Percentiles rank a stretch among this genome's conserved stretches.
phyloP scores from a whole-genome alignment of 306 rosid species.

The Fragaria ananassa region DNA sequence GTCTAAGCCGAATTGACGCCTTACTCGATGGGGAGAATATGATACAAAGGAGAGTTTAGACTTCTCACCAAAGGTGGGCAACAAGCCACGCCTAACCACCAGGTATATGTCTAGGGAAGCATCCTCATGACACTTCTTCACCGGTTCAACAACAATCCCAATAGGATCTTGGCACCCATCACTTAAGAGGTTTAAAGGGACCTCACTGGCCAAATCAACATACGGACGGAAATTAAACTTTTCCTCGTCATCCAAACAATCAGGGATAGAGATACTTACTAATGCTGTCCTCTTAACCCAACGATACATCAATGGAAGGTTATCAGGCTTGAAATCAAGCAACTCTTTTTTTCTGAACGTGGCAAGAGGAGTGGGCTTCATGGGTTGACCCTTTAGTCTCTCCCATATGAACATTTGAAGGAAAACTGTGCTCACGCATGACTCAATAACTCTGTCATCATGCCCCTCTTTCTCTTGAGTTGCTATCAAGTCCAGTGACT shows the following conservation, averaged over 20 bases:
- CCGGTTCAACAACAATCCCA: neutral
- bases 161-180: neutral
- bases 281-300: neutral
- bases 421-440: neutral
- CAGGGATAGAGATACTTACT: neutral
- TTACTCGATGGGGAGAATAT: neutral
- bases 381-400: neutral
- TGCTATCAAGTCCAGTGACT: neutral
- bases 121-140: too few species aligned
- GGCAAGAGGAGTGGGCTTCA: neutral
- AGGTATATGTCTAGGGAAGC: neutral
- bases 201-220: neutral
- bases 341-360: neutral
- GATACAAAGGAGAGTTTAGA: neutral
- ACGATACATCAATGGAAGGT: neutral
- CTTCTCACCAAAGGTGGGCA: neutral
- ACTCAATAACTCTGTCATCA: neutral
- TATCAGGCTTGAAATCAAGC: neutral
- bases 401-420: neutral
- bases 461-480: neutral
- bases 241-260: neutral
- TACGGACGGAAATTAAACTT: neutral
- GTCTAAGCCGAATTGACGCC: neutral
- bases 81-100: neutral
- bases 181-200: neutral